Percentiles rank a stretch among this genome's conserved stretches.
Conservation (phyloP, 129 eudicot genomes). For the Artemisia argyi region DNA sequence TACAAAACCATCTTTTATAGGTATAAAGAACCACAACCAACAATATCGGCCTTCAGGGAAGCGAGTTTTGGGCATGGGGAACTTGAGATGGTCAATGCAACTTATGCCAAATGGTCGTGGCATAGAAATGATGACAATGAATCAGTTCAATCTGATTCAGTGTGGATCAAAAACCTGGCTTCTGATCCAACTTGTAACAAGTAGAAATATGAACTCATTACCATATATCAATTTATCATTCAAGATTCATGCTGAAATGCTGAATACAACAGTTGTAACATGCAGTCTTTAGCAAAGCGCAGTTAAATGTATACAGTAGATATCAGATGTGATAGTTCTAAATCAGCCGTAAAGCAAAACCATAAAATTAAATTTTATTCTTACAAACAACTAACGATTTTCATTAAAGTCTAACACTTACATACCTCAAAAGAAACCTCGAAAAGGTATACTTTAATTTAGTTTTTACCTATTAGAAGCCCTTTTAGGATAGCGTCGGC, state of each 20-base stretch:
- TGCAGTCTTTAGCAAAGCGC: not conserved
- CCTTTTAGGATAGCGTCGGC: constrained; percentile 43
- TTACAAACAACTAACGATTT: not conserved
- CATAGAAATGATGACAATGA: constrained; percentile 63
- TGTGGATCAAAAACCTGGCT: constrained; percentile 44
- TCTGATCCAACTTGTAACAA: constrained; percentile 41
- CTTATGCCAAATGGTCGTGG: constrained; percentile 69
- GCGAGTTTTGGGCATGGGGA: constrained; percentile 89
- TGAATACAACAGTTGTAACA: not conserved
- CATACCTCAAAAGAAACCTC: not conserved
- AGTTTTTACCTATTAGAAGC: constrained; percentile 38
- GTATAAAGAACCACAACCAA: constrained; percentile 53
- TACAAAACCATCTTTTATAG: constrained; percentile 23
- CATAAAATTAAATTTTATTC: not conserved
- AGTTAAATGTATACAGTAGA: too few relatives aligned
- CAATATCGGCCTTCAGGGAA: constrained; percentile 53
- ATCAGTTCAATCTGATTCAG: constrained; percentile 41
- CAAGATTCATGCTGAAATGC: not conserved
- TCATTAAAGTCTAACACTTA: not conserved
- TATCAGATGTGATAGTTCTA: too few relatives aligned
- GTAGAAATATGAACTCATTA: not conserved
- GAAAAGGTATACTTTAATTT: not conserved
- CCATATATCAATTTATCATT: not conserved
- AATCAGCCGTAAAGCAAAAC: not conserved
- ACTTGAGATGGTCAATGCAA: constrained; percentile 46